Evolutionary conservation across 371 early-diverging fungal genomes (phyloP), one percentile per base, ranked within the genome.

Genomic region (Basidiobolus heterosporus): DNA sequence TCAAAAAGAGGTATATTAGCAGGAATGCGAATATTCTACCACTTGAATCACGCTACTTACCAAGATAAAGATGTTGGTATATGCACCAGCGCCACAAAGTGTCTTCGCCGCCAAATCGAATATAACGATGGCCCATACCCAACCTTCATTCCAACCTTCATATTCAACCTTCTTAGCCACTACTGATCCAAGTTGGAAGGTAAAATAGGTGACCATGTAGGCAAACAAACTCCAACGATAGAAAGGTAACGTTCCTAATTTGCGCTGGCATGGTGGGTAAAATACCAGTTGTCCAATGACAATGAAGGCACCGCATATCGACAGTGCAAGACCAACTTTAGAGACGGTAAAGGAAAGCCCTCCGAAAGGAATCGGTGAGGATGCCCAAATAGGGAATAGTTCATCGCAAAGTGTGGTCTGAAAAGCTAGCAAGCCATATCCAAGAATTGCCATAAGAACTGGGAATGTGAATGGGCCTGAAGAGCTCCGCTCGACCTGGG

Each of bases 331-430:
- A 15, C 82, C 82, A 22, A 83, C 69, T 18, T 72, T 64, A 4
- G 60, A 59, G 5, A 75, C 48, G 1, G 55, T 46, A 52, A 78
- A 74, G 0, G 64, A 74, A n/a, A 84, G 66, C 0, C 85, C 85
- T 44, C 79, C 83, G 19, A 66, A 59, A 1, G 46, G 47, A 21
- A 65, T 40, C n/a, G 61, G 54, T 7, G 72, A 64, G 7, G 75
- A 72, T 2, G 72, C 65, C 58, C 72, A 86, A 2, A 86, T 49
- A 5, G 74, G 66, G 21, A 81, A 78, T 0, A 82, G 66, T 57
- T 85, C 85, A 44, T 88, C 85, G 45, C 78, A 72, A 22, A 87
- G 62, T 45, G 83, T 79, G 8, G 75, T 61, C 41, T 79, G 76
- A 15, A 87, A 69, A 5, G 76, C 67, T 49, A 84, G 60, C 16